Base-by-base conservation (phyloP, 345 rosid species). In the Geranium brycei region DNA sequence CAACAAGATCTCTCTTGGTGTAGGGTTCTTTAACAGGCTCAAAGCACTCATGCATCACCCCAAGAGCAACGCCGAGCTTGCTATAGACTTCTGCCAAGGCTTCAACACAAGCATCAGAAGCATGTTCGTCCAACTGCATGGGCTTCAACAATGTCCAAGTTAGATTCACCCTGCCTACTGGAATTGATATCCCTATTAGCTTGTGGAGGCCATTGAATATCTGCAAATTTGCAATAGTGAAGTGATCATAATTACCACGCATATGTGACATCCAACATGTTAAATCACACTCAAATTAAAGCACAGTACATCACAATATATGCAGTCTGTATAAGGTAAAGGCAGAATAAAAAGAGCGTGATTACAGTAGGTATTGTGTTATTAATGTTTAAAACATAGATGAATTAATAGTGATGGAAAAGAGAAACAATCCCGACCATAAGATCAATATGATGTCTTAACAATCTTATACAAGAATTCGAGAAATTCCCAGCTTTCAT, bases 11-110 rank as follows among this genome's bases (percentile, higher is more conserved):
- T 65, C 95, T 74, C 41, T 72, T 63, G 14, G 75, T 78, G 68
- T 13, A 63, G 76, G 82, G 74, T 47, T 83, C 93, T 73, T 77
- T 70, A 17, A 89, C 73, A 13, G 80, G 80, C 77, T 92, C 84
- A 19, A 92, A 92, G 73, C 95, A 87, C 73, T 92, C 95, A 47
- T 89, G 98, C 92, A 92, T 81, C 68, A 89, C 86, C 16, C 70
- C 79, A 59, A 86, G 83, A 16, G 96, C 93, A 57, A 89, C 73
- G 70, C 64, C 82, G 55, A 92, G 85, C 80, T 73, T 92, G 77
- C 83, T 75, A 60, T 79, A 76, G 66, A 60, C 79, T 70, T 86
- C 88, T 55, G 74, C 73, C 63, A 72, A 71, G 38, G 72, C 69
- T 69, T 84, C 87, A 38, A 69, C 74, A 58, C 63, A 70, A 66